A percentile compares a stretch with the other conserved stretches of the same genome.
These are phyloP conservation scores for Danielia reshetovae DNA, from an alignment of 805 yeast genomes.

Conservation along the genomic window DNA sequence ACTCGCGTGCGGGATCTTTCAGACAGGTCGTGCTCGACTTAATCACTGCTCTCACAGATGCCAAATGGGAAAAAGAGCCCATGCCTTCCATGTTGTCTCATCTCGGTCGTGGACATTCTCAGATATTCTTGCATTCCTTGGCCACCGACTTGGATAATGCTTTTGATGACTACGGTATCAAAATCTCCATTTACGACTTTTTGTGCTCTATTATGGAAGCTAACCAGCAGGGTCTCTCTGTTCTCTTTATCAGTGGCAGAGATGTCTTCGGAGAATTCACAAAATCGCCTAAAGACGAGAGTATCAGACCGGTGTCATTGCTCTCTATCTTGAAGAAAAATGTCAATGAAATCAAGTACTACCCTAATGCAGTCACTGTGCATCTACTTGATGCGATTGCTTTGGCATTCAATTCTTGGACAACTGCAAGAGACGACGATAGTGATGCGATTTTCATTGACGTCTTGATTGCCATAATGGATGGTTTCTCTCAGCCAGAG, in stretches of 20 bases:
- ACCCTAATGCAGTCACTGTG: conserved; percentile 61
- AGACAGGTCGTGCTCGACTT: conserved; percentile 52
- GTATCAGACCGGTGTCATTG: conserved; percentile 36
- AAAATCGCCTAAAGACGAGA: conserved; percentile 12
- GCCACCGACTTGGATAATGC: conserved; percentile 56
- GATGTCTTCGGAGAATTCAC: conserved; percentile 40
- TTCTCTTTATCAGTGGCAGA: conserved; percentile 60
- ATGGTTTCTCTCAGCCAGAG: conserved; percentile 10
- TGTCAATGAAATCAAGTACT: conserved; percentile 46
- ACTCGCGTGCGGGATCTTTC: conserved; percentile 44
- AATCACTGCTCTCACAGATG: conserved; percentile 53
- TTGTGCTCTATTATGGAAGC: conserved; percentile 66
- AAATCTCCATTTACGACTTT: conserved; percentile 56
- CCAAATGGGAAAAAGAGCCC: conserved; percentile 48
- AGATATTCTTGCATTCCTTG: conserved; percentile 55
- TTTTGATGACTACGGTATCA: conserved; percentile 49
- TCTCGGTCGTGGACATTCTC: conserved; percentile 63
- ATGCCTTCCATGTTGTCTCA: conserved; percentile 82
- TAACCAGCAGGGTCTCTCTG: conserved; percentile 74
- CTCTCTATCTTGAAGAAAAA: conserved; percentile 53
- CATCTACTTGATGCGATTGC: conserved; percentile 71
- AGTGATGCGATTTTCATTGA: conserved; percentile 46
- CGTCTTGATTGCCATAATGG: conserved; percentile 29
- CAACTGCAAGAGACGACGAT: conserved; percentile 51
- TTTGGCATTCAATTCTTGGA: conserved; percentile 75